Evolutionary conservation across 2,329 filamentous ascomycete genomes (phyloP).

Genomic region (Aureobasidium sp.): DNA sequence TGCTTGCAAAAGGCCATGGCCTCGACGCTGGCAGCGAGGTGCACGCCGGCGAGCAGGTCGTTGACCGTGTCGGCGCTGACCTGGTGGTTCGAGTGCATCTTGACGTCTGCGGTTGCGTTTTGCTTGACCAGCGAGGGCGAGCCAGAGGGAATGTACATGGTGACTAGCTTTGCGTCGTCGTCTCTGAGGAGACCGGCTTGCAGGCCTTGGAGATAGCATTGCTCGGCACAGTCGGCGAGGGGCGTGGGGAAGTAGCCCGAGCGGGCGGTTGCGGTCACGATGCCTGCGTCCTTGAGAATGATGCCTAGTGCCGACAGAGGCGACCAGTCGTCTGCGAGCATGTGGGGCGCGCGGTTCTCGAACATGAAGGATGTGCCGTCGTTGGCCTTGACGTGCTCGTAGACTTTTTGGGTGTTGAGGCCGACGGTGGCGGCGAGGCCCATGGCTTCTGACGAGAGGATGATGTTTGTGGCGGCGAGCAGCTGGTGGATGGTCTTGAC

Average conservation of each 20-base stretch:
- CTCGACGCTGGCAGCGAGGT: constrained; percentile 44
- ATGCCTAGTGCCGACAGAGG: constrained; percentile 40
- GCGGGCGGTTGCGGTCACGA: constrained; percentile 61
- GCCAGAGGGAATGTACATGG: constrained; percentile 40
- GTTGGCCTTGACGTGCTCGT: constrained; percentile 40
- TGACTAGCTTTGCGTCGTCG: constrained; percentile 51
- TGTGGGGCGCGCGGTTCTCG: constrained; percentile 48
- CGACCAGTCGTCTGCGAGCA: constrained; percentile 46
- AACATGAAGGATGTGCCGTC: constrained; percentile 48
- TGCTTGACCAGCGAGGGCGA: constrained; percentile 28
- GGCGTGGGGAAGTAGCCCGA: constrained; percentile 52
- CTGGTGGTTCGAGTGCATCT: constrained; percentile 30
- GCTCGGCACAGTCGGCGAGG: constrained; percentile 57
- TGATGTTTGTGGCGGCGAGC: constrained; percentile 53
- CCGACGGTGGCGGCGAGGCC: constrained; percentile 49
- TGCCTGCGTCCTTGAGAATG: constrained; percentile 47
- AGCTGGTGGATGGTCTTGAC: constrained; percentile 55
- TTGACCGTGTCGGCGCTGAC: constrained; percentile 31
- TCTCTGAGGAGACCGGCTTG: constrained; percentile 50
- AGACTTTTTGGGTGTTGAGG: constrained; percentile 44
- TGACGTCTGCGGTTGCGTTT: constrained; percentile 30
- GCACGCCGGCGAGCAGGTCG: constrained; percentile 40
- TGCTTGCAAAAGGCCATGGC: constrained; percentile 42
- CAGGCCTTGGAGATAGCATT: constrained; percentile 55
- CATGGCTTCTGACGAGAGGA: constrained; percentile 50